Evolutionary conservation across 345 rosid genomes (phyloP).

Genomic region (Lumnitzera littorea): DNA sequence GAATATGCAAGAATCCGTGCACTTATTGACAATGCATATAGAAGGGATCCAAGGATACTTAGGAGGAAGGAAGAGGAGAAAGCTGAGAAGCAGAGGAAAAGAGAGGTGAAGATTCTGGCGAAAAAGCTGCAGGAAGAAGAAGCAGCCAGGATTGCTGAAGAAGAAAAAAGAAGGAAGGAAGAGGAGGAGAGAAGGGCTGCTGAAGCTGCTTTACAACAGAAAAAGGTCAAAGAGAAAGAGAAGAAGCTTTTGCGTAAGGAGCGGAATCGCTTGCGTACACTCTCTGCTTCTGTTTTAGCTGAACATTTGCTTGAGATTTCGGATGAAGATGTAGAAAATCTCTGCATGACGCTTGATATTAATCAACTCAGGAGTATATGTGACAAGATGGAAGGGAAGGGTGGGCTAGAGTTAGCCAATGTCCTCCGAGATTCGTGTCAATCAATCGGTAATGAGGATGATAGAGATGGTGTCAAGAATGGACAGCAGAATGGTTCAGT

Average conservation of each 20-base stretch:
- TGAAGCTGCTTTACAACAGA: slow-evolving; percentile 76
- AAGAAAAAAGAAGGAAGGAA: slow-evolving; percentile 65
- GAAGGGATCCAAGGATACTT: slow-evolving; percentile 76
- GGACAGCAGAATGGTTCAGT: slow-evolving; percentile 45
- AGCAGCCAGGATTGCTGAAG: slow-evolving; percentile 73
- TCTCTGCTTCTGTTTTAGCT: slow-evolving; percentile 53
- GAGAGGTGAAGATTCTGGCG: slow-evolving; percentile 70
- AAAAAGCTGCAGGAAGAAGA: slow-evolving; percentile 89
- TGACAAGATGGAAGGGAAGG: slow-evolving; percentile 62
- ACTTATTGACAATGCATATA: slow-evolving; percentile 92
- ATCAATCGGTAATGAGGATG: slow-evolving; percentile 24
- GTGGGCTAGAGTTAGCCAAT: slow-evolving; percentile 50
- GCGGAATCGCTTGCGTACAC: slow-evolving; percentile 71
- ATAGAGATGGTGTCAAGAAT: slow-evolving; percentile 30
- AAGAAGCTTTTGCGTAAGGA: slow-evolving; percentile 93
- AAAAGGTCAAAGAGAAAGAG: slow-evolving; percentile 81
- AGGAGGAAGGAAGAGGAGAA: slow-evolving; percentile 80
- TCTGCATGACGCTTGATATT: slow-evolving; percentile 67
- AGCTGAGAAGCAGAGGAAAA: slow-evolving; percentile 89
- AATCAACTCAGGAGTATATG: slow-evolving; percentile 66
- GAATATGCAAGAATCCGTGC: slow-evolving; percentile 77
- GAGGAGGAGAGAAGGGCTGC: slow-evolving; percentile 77
- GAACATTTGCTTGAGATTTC: slow-evolving; percentile 50
- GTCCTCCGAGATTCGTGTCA: slow-evolving; percentile 49
- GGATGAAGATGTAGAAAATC: slow-evolving; percentile 69